phyloP scores from a whole-genome alignment of 257 asterid species.

The Orobanche coerulescens region DNA sequence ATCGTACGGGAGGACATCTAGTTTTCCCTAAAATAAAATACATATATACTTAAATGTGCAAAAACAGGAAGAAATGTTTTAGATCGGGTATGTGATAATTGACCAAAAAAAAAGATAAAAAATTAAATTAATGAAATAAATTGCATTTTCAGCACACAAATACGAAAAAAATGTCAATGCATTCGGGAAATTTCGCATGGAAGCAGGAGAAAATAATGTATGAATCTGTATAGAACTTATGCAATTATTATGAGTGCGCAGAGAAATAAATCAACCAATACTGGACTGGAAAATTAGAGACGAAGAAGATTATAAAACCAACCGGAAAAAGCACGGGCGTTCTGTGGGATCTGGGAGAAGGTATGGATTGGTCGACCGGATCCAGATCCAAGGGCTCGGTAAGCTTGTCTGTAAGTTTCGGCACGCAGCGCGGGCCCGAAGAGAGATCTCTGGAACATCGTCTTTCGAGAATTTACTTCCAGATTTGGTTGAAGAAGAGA shows the following conservation, averaged over 20 bases:
- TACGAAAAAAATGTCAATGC: neutral
- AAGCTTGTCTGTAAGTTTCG: slow-evolving; percentile 23
- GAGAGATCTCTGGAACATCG: slow-evolving; percentile 22
- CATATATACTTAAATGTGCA: neutral
- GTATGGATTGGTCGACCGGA: slow-evolving; percentile 20
- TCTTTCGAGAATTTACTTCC: neutral
- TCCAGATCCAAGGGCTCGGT: slow-evolving; percentile 22
- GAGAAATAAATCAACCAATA: neutral
- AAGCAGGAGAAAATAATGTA: neutral
- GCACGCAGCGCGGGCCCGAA: slow-evolving; percentile 21
- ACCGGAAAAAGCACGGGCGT: slow-evolving; percentile 26
- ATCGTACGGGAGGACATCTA: too few species aligned
- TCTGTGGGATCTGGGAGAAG: slow-evolving; percentile 3
- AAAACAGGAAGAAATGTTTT: too few species aligned
- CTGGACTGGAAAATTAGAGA: neutral
- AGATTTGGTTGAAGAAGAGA: neutral
- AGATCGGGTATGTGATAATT: neutral
- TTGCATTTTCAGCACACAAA: neutral
- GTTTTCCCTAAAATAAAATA: too few species aligned
- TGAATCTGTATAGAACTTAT: neutral
- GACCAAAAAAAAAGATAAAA: neutral
- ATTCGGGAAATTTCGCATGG: neutral
- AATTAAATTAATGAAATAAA: neutral
- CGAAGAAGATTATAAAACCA: slow-evolving; percentile 9
- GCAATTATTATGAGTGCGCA: neutral